Evolutionary conservation across 139 green algal genomes (phyloP).

Genomic region (Chlamydomonas sphaeroides): DNA sequence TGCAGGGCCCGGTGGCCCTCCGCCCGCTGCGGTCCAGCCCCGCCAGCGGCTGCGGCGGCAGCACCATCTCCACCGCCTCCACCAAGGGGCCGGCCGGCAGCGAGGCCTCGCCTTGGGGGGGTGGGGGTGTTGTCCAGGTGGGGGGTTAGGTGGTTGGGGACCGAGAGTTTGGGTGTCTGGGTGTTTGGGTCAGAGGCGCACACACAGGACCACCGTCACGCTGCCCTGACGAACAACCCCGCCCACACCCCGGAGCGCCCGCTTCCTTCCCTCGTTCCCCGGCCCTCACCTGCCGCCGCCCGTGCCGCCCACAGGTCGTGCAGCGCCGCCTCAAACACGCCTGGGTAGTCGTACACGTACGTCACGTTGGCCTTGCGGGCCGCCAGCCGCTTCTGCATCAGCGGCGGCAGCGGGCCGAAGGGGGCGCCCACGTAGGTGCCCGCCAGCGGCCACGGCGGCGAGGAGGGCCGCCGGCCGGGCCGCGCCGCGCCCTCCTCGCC

Average conservation of each 20-base stretch:
- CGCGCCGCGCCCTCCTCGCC: too few species aligned
- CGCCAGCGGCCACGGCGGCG: conserved; percentile 52
- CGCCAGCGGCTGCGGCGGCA: conserved; percentile 21
- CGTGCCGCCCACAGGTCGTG: conserved; percentile 77
- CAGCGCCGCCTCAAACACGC: conserved; percentile 91
- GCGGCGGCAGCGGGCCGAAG: conserved; percentile 80
- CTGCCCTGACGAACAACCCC: too few species aligned
- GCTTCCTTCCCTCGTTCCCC: too few species aligned
- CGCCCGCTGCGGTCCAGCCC: background rate
- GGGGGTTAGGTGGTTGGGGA: too few species aligned
- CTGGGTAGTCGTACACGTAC: conserved; percentile 97
- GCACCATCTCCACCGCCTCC: conserved; percentile 79
- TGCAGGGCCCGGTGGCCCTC: background rate
- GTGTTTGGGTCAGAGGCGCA: too few species aligned
- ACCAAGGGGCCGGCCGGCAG: conserved; percentile 69
- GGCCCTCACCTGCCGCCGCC: conserved; percentile 53
- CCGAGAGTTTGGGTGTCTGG: too few species aligned
- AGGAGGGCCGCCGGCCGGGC: background rate
- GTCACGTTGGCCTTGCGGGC: conserved; percentile 85
- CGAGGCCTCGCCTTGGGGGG: too few species aligned
- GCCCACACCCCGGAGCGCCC: too few species aligned
- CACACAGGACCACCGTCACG: too few species aligned
- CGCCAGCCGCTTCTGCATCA: conserved; percentile 83
- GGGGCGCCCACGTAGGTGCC: conserved; percentile 66
- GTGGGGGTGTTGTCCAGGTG: too few species aligned